Conservation (phyloP, 208 protist genomes). For the Acanthamoeba lugdunensis region DNA sequence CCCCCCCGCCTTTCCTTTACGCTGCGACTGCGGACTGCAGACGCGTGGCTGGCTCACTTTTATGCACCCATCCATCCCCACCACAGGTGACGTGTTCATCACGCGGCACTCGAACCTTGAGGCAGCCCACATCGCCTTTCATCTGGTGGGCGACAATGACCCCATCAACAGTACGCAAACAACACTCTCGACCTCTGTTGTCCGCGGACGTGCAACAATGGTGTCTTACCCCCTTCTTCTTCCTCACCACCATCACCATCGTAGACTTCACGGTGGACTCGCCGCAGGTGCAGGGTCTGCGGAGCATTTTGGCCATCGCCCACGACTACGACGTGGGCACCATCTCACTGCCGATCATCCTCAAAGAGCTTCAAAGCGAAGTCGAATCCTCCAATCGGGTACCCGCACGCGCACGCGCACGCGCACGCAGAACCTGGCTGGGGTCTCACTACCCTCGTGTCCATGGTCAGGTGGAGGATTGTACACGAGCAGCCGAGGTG, state of each 20-base stretch:
- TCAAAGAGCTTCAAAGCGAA: conserved; percentile 41
- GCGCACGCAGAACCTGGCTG: background rate
- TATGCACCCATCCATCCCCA: background rate
- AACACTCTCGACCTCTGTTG: background rate
- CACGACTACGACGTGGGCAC: conserved; percentile 58
- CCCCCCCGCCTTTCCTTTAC: background rate
- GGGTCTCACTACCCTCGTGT: background rate
- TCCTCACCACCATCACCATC: background rate
- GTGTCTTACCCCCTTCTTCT: background rate
- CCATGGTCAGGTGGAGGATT: background rate
- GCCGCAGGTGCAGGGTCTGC: conserved; percentile 4
- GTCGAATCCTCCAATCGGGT: conserved; percentile 8
- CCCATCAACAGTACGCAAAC: conserved; percentile 14
- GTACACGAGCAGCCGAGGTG: conserved; percentile 12
- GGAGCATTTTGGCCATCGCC: conserved; percentile 11
- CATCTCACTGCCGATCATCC: conserved; percentile 20
- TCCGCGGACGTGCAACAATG: background rate
- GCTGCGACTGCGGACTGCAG: too few species aligned
- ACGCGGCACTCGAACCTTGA: conserved; percentile 77
- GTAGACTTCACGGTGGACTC: conserved; percentile 33
- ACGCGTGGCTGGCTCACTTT: too few species aligned
- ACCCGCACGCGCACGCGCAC: background rate
- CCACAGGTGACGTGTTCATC: conserved; percentile 76
- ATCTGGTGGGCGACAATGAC: conserved; percentile 76
- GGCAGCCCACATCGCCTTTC: conserved; percentile 72